phyloP scores from a whole-genome alignment of 371 early-diverging fungal genomes.

The Vavraia culicis region DNA sequence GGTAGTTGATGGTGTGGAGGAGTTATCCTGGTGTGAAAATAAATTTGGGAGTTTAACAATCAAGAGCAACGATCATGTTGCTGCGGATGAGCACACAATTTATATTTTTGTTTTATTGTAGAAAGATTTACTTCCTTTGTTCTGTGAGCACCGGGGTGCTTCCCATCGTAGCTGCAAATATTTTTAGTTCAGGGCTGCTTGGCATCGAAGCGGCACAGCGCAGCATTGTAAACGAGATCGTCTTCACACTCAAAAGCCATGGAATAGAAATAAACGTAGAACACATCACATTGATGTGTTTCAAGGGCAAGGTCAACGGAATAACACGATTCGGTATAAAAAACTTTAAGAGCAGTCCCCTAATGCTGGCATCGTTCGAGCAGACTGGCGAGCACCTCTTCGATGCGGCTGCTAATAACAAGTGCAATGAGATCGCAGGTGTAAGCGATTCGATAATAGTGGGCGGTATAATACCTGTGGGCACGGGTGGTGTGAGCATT shows the following conservation, averaged over 20 bases:
- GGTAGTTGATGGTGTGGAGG: no score
- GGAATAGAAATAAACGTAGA: constrained; percentile 85
- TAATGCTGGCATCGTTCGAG: constrained; percentile 87
- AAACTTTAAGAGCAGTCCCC: constrained; percentile 92
- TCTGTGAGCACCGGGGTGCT: no score
- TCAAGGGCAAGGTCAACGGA: constrained; percentile 86
- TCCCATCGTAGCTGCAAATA: no score
- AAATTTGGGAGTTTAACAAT: no score
- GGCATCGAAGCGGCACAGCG: constrained; percentile 85
- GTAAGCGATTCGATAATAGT: constrained; percentile 95
- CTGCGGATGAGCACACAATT: no score
- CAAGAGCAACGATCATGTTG: no score
- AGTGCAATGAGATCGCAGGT: constrained; percentile 70
- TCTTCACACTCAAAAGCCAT: constrained; percentile 62
- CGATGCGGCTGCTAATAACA: constrained; percentile 74
- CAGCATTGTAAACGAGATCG: constrained; percentile 57
- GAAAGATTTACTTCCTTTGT: no score
- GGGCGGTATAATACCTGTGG: constrained; percentile 83
- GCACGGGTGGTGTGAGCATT: constrained; percentile 83
- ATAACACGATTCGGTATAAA: constrained; percentile 96
- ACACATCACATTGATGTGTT: constrained; percentile 92
- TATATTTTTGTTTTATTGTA: no score
- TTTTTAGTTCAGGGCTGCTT: no score
- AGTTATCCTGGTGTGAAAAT: no score
- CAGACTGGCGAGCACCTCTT: constrained; percentile 95